Evolutionary conservation across 306 rosid genomes (phyloP).

Genomic region (Inga oerstediana): DNA sequence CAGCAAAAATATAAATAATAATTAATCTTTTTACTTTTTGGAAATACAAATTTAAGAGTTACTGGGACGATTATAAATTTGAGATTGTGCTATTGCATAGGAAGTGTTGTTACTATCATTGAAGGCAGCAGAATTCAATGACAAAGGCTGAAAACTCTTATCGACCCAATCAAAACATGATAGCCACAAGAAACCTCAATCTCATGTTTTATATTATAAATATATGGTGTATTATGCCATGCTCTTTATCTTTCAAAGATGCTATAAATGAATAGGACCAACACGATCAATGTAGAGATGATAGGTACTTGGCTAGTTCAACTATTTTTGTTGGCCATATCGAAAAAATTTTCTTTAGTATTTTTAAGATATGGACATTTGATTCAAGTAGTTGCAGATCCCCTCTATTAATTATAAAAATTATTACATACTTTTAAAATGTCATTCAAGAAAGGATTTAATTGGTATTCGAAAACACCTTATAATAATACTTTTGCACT

Average conservation of each 20-base stretch:
- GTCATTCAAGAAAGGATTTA: background rate
- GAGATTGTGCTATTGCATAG: background rate
- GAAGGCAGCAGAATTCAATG: background rate
- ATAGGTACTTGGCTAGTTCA: background rate
- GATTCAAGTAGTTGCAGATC: background rate
- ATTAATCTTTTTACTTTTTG: no score
- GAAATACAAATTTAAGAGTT: no score
- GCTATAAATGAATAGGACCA: background rate
- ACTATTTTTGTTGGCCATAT: background rate
- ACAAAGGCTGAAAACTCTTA: background rate
- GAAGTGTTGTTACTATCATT: background rate
- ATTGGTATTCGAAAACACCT: no score
- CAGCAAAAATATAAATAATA: no score
- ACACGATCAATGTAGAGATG: conserved; percentile 13
- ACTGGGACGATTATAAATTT: no score
- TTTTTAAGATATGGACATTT: background rate
- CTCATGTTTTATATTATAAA: background rate
- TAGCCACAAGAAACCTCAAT: background rate
- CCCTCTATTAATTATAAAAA: background rate
- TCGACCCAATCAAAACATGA: background rate
- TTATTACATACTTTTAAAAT: background rate
- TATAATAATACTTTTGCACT: no score
- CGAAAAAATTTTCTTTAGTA: background rate
- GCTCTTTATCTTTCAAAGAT: background rate
- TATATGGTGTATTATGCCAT: background rate